Base-by-base conservation (phyloP, 306 rosid genomes). In the Quercus dentata region DNA sequence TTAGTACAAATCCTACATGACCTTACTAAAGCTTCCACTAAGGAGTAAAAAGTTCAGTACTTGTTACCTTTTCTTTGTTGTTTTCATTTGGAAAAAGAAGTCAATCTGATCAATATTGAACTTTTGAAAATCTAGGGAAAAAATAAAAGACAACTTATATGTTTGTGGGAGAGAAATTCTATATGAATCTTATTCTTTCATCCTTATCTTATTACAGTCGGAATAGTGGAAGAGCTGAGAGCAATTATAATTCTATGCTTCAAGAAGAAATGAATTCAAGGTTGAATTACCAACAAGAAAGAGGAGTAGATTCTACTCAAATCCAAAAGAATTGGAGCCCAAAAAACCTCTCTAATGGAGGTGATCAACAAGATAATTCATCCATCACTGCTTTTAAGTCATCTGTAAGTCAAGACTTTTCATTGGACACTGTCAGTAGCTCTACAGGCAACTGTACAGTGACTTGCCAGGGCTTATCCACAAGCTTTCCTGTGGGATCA, bases 401-500 rank as follows among this genome's bases (percentile, higher is more conserved):
- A 73, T 8, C 56, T 21, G 72, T 83, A 70, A 67, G 88, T 72
- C 88, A 78, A 86, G 86, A 90, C 27, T 84, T 85, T 75, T 51
- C 68, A 23, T 15, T 87, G 19, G 91, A 86, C 71, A 83, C 84
- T 59, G 62, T 75, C 4, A 84, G 55, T 17, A 80, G 65, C 77
- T 70, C 81, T 41, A 41, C 46, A 23, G 73, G 81, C 8, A 80
- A 28, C 41, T 64, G 74, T 56, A 69, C 85, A 18, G 52, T 20
- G 21, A 75, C 76, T 8, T 30, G 67, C 58, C 80, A 76, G 41
- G 86, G 65, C 9, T 77, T 83, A 14, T 80, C 91, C 12, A 18
- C 87, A 10, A 84, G 86, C 20, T 92, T 88, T 54, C 87, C 91
- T 27, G 33, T 78, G 27, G 86, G 74, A 23, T 83, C 97, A 73